Base-by-base conservation (phyloP, 768 basidiomycete species). In the Gyrodon lividus region DNA sequence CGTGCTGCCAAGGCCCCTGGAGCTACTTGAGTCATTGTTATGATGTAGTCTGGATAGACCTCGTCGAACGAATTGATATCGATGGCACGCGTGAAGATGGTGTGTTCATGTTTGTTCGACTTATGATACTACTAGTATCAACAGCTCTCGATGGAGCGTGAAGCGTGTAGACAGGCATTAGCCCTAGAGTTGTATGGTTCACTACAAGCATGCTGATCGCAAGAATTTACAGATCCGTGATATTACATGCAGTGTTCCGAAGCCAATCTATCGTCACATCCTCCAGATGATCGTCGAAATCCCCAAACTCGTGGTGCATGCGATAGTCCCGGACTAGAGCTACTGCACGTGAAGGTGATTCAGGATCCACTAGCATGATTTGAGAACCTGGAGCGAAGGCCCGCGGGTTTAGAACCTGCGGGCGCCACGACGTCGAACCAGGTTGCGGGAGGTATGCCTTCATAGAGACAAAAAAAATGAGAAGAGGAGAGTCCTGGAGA, bases 271-370 rank as follows among this genome's bases (percentile, higher is more conserved):
- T 67, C 37, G 65, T 78, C 43, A 84, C 83, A 65, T 89, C 83
- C 68, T 89, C 89, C 41, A 91, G 66, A 69, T 91, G 86, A 58
- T 91, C 89, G 51, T 92, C 89, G 55, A 91, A 91, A 65, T 92
- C 89, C 4, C 83, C 85, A 51, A 92, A 83, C 42, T 76, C 72
- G 51, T 75, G 69, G 50, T 86, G 83, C 46, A 75, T 65, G n/a
- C 70, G 72, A 37, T 71, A 62, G 39, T 82, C 76, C 34, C 71
- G 74, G 14, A 86, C 81, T 1, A 82, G 70, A 4, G 66, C 58
- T 13, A 80, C 63, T 1, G 84, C 81, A 10, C 72, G 74, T 5
- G 62, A 55, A 0, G 84, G 82, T 4, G 77, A 59, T 30, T 73
- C 72, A 0, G 74, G 55, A 13, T 77, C 73, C 2, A 69, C 64